A percentile compares a stretch with the other conserved stretches of the same genome.
Conservation (phyloP, 148 eudicot genomes). For the Pharnaceum exiguum region DNA sequence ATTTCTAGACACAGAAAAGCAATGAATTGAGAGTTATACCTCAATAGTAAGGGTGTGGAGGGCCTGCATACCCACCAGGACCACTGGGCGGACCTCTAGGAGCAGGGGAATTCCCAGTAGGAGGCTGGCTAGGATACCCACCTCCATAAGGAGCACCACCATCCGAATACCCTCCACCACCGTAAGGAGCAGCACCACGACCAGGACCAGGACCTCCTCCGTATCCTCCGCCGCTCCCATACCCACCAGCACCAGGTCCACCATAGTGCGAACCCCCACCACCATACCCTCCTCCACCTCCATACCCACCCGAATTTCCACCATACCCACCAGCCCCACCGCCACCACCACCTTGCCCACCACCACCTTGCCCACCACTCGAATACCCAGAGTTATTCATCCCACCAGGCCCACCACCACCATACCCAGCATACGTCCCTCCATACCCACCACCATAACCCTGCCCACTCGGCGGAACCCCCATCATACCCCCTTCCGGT, state of each 20-base stretch:
- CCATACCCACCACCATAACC: constrained; percentile 21
- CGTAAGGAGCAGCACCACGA: too few relatives aligned
- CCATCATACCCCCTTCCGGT: constrained; percentile 34
- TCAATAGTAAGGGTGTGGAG: constrained; percentile 57
- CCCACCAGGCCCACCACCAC: constrained; percentile 36
- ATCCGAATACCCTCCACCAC: constrained; percentile 46
- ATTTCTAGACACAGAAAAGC: not conserved
- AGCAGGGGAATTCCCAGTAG: constrained; percentile 52
- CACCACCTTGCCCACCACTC: constrained; percentile 11
- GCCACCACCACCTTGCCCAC: constrained; percentile 24
- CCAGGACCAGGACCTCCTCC: constrained; percentile 18
- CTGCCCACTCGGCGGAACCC: constrained; percentile 16
- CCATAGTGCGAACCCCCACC: constrained; percentile 22
- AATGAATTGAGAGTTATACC: constrained; percentile 30
- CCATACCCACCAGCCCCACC: constrained; percentile 30
- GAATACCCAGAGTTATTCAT: constrained; percentile 18
- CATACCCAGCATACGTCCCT: constrained; percentile 24
- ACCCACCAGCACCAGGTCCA: constrained; percentile 21
- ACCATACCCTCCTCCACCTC: constrained; percentile 27
- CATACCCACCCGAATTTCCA: constrained; percentile 46
- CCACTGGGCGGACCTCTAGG: constrained; percentile 55
- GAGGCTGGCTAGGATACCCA: constrained; percentile 50
- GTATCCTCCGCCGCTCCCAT: constrained; percentile 24
- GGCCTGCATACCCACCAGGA: constrained; percentile 45
- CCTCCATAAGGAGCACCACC: constrained; percentile 50